A percentile compares a stretch with the other conserved stretches of the same genome.
Evolutionary conservation across 805 yeast genomes (phyloP).

Genomic region (Yarrowia osloensis): DNA sequence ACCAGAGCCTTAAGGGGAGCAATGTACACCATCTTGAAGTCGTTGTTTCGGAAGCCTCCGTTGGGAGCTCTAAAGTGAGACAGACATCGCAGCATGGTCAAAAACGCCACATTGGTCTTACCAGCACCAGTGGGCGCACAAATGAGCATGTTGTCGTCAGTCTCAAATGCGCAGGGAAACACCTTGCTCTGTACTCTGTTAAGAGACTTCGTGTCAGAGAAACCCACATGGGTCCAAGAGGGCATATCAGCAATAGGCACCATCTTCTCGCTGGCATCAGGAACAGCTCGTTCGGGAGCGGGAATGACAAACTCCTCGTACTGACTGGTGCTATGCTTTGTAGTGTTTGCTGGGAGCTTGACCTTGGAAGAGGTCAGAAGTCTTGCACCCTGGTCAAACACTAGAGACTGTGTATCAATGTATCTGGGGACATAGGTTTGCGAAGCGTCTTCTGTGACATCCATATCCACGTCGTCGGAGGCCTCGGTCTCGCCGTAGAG

Average conservation of each 20-base stretch:
- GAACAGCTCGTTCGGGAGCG: slow-evolving; percentile 57
- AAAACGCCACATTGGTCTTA: slow-evolving; percentile 93
- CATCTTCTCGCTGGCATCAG: slow-evolving; percentile 44
- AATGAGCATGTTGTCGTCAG: slow-evolving; percentile 70
- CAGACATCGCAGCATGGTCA: slow-evolving; percentile 68
- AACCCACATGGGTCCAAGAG: slow-evolving; percentile 76
- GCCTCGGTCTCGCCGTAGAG: slow-evolving; percentile 35
- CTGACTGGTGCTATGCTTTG: slow-evolving; percentile 65
- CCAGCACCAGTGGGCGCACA: slow-evolving; percentile 99
- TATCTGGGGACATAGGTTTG: slow-evolving; percentile 45
- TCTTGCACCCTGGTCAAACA: slow-evolving; percentile 73
- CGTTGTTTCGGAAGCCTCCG: slow-evolving; percentile 55
- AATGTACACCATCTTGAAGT: slow-evolving; percentile 78
- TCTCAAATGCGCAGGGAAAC: slow-evolving; percentile 71
- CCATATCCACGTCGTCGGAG: slow-evolving; percentile 38
- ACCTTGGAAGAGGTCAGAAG: slow-evolving; percentile 67
- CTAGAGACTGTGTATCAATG: slow-evolving; percentile 63
- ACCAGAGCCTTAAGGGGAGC: slow-evolving; percentile 95
- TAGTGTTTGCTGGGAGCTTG: slow-evolving; percentile 79
- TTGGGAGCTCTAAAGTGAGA: slow-evolving; percentile 52
- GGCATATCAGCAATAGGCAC: slow-evolving; percentile 69
- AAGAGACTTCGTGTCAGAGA: slow-evolving; percentile 66
- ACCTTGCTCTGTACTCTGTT: slow-evolving; percentile 85
- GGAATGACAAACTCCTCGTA: slow-evolving; percentile 95
- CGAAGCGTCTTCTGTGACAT: background rate